Evolutionary conservation across 2,329 filamentous ascomycete species (phyloP).

Genomic region (Uncinocarpus reesii): DNA sequence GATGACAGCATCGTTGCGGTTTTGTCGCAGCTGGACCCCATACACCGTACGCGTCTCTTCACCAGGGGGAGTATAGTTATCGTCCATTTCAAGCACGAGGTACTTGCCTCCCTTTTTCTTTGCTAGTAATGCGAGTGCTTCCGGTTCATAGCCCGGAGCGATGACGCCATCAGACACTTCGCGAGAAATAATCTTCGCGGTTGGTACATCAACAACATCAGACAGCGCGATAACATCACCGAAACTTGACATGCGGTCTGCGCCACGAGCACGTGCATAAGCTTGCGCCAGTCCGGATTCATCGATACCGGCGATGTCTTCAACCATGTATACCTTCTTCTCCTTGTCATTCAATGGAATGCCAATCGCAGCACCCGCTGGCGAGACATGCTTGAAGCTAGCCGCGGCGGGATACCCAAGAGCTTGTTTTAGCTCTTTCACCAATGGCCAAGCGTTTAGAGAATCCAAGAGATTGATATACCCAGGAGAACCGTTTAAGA

Average conservation of each 20-base stretch:
- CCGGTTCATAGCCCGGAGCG: constrained; percentile 73
- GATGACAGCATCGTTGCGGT: constrained; percentile 85
- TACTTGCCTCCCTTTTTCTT: constrained; percentile 99
- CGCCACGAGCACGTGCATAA: constrained; percentile 87
- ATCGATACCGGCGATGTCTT: constrained; percentile 84
- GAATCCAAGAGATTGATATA: constrained; percentile 97
- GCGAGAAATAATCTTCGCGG: constrained; percentile 93
- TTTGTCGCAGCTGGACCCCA: constrained; percentile 77
- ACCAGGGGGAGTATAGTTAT: constrained; percentile 62
- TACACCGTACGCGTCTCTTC: constrained; percentile 81
- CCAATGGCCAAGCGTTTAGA: constrained; percentile 91
- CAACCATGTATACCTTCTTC: constrained; percentile 96
- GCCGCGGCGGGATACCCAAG: constrained; percentile 82
- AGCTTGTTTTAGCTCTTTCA: constrained; percentile 88
- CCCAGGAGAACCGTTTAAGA: constrained; percentile 76
- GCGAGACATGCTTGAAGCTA: constrained; percentile 98
- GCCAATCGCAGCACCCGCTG: constrained; percentile 88
- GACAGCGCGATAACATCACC: constrained; percentile 93
- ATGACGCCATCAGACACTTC: constrained; percentile 97
- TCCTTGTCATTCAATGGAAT: constrained; percentile 76
- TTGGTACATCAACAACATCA: constrained; percentile 79
- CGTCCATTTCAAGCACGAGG: constrained; percentile 89
- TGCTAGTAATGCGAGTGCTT: constrained; percentile 78
- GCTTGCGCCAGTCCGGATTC: constrained; percentile 79
- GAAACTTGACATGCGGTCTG: constrained; percentile 97